A percentile compares a stretch with the other conserved stretches of the same genome.
Evolutionary conservation across 1,284 basidiomycete genomes (phyloP).

Genomic region (Moesziomyces sp.): DNA sequence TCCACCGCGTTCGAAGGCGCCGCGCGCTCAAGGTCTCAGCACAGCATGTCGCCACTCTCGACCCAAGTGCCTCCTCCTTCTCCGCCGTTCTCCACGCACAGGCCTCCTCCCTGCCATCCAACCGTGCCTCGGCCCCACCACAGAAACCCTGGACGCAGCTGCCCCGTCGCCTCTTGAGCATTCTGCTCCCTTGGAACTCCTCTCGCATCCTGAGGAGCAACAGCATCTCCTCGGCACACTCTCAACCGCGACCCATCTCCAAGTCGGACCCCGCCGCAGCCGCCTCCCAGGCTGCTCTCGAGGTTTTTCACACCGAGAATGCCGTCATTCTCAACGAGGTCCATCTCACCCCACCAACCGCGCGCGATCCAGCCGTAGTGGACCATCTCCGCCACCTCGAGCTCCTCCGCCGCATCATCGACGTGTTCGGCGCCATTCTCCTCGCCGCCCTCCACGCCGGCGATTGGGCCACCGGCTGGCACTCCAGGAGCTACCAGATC

Average conservation of each 20-base stretch:
- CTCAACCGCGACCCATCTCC: slow-evolving; percentile 9
- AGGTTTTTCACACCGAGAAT: slow-evolving; percentile 65
- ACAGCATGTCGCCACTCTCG: slow-evolving; percentile 48
- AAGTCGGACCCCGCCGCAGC: slow-evolving; percentile 9
- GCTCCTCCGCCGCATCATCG: slow-evolving; percentile 44
- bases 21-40: slow-evolving; percentile 37
- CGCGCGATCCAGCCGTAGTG: slow-evolving; percentile 3
- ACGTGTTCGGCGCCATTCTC: slow-evolving; percentile 41
- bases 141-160: neutral
- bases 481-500: slow-evolving; percentile 23
- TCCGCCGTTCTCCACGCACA: slow-evolving; percentile 18
- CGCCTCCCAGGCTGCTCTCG: slow-evolving; percentile 44
- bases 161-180: slow-evolving; percentile 27
- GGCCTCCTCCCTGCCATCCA: neutral
- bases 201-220: slow-evolving; percentile 37
- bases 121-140: no score
- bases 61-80: slow-evolving; percentile 52
- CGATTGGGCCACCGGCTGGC: slow-evolving; percentile 35
- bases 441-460: slow-evolving; percentile 44
- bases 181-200: slow-evolving; percentile 54
- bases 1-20: slow-evolving; percentile 35
- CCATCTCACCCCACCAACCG: slow-evolving; percentile 49
- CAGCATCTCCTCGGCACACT: slow-evolving; percentile 21
- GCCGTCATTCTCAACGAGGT: slow-evolving; percentile 66
- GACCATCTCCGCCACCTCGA: slow-evolving; percentile 28